Percentiles rank a stretch among this genome's conserved stretches.
These are phyloP conservation scores for Colletotrichum gigasporum DNA, from an alignment of 2,329 filamentous ascomycete species.

Conservation along the genomic window DNA sequence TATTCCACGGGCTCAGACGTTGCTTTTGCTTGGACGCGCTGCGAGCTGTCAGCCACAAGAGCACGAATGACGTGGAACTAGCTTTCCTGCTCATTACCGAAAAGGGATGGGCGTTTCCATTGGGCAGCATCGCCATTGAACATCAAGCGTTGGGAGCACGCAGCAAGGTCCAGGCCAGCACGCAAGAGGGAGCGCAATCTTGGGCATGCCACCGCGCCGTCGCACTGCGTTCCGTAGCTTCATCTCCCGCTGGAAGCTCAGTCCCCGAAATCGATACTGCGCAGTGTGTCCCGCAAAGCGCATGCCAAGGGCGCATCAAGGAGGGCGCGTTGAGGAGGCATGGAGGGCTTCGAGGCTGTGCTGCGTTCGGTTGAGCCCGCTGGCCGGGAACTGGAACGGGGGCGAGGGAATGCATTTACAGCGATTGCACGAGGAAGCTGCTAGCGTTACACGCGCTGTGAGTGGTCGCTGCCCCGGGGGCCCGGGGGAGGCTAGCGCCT, in stretches of 20 bases:
- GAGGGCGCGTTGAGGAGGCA: background rate
- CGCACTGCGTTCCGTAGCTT: too few relatives aligned
- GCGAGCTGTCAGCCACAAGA: background rate
- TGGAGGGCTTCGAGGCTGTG: too few relatives aligned
- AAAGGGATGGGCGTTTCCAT: constrained; percentile 4
- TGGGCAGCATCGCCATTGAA: constrained; percentile 1
- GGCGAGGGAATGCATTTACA: constrained; percentile 5
- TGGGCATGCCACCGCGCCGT: too few relatives aligned
- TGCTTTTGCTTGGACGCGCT: background rate
- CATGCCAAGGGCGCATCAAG: background rate
- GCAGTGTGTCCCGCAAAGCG: too few relatives aligned
- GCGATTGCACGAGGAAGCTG: constrained; percentile 4
- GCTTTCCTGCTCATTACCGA: too few relatives aligned
- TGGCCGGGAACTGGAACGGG: constrained; percentile 7
- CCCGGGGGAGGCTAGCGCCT: background rate
- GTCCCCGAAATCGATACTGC: background rate
- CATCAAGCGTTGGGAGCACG: background rate
- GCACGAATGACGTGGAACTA: too few relatives aligned
- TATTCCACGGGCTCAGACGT: background rate
- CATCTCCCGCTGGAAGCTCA: background rate
- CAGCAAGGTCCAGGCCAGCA: constrained; percentile 4
- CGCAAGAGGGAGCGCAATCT: too few relatives aligned
- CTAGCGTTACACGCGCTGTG: constrained; percentile 11
- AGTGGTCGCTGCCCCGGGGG: constrained; percentile 6
- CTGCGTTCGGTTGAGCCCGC: constrained; percentile 25